Conservation (phyloP, 371 early-diverging fungal species). For the Syncephalastrum racemosum region DNA sequence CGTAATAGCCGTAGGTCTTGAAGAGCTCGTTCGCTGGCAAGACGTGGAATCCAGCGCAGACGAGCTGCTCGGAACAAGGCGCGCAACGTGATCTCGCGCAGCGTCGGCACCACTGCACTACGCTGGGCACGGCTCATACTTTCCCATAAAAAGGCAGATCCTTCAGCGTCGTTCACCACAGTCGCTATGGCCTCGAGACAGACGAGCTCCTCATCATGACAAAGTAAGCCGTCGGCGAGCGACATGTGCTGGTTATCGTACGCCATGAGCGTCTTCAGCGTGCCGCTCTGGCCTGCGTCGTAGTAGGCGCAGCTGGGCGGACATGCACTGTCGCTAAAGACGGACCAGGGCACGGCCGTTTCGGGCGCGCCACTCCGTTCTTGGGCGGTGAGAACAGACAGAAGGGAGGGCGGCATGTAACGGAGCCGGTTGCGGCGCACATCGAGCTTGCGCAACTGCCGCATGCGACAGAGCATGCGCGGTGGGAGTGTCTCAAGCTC, state of each 20-base stretch:
- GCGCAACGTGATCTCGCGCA: neutral
- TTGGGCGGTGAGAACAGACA: slow-evolving; percentile 1
- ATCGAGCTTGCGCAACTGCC: slow-evolving; percentile 50
- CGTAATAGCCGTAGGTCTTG: neutral
- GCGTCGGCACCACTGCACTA: neutral
- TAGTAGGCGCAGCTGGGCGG: slow-evolving; percentile 6
- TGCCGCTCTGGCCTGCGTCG: slow-evolving; percentile 15
- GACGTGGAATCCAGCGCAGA: no score
- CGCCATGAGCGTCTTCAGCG: slow-evolving; percentile 26
- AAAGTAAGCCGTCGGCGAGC: slow-evolving; percentile 27
- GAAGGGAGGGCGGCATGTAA: slow-evolving; percentile 47
- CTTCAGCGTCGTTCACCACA: neutral
- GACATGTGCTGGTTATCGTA: slow-evolving; percentile 30
- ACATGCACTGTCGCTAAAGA: slow-evolving; percentile 8
- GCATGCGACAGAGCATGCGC: slow-evolving; percentile 35
- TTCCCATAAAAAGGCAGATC: neutral
- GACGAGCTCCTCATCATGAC: slow-evolving; percentile 6
- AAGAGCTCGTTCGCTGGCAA: no score
- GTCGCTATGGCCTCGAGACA: slow-evolving; percentile 3
- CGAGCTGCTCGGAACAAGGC: neutral
- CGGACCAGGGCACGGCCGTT: slow-evolving; percentile 9
- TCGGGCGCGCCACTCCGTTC: slow-evolving; percentile 23
- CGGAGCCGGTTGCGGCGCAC: slow-evolving; percentile 49
- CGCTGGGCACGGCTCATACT: neutral
- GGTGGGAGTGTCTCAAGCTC: slow-evolving; percentile 51